These are phyloP conservation scores for Plenodomus tracheiphilus DNA, from an alignment of 2,329 filamentous ascomycete species.

Conservation along the genomic window DNA sequence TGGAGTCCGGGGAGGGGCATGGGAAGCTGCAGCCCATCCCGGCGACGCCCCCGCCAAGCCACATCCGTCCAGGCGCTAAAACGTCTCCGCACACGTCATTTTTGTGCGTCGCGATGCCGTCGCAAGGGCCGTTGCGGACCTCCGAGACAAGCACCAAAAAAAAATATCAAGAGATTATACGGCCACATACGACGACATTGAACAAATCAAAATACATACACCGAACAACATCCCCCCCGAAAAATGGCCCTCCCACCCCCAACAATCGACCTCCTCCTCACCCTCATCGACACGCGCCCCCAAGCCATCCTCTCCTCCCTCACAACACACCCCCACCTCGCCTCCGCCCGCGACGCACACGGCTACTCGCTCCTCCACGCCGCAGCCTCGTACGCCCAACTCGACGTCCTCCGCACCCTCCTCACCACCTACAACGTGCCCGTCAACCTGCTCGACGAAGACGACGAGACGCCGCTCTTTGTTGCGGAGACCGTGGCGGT, in stretches of 20 bases:
- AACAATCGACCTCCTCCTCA: conserved; percentile 53
- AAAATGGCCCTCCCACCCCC: conserved; percentile 38
- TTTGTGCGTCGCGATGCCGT: not conserved
- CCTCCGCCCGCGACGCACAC: conserved; percentile 80
- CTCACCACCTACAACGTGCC: conserved; percentile 76
- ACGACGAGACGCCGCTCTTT: conserved; percentile 92
- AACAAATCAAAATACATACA: not conserved
- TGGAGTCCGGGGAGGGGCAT: no score
- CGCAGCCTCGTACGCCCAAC: conserved; percentile 87
- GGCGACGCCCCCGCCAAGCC: no score
- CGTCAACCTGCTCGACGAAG: conserved; percentile 83
- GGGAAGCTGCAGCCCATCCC: no score
- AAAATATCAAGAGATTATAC: no score
- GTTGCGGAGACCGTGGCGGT: conserved; percentile 82
- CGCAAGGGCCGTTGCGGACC: no score
- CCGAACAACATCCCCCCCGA: not conserved
- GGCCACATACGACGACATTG: not conserved
- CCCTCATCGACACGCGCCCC: conserved; percentile 77
- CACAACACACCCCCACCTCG: conserved; percentile 72
- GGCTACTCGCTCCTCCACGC: conserved; percentile 95
- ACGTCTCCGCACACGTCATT: conserved; percentile 19
- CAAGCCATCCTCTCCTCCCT: conserved; percentile 74
- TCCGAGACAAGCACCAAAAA: not conserved
- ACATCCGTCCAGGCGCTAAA: no score
- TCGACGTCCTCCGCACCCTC: conserved; percentile 75